Evolutionary conservation across 1,139 yeast species (phyloP), one percentile per base, ranked within the genome.

Genomic region (Waltiozyma sp.): DNA sequence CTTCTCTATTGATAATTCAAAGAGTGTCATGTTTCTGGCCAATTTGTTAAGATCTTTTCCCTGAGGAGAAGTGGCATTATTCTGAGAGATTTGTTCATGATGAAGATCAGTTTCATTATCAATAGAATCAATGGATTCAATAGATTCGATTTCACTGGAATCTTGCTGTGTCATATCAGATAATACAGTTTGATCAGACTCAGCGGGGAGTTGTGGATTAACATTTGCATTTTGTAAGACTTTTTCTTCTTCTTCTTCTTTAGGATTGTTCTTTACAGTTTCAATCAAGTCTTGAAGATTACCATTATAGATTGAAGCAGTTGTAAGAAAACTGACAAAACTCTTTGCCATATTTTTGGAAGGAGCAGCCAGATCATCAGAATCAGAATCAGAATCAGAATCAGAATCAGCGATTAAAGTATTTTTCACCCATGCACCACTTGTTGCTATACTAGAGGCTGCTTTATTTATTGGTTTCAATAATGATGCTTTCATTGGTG

Each of bases 271-370:
- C 7, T 21, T 8, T 8, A 41, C 45, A 19, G 49, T 51, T 8
- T 52, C 49, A 13, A 54, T 43, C 23, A 50, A 46, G 16, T 62
- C 58, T 4, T 55, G 53, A 19, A 56, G 47, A 37, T 53, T 56
- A 4, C 78, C 80, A 2, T 73, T 72, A 53, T 69, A 73, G 43
- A 73, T 66, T 47, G 75, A 69, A 0, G 80, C 75, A 0, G 77
- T 66, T 1, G 80, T 71, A 39, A 75, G 56, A 41, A 75, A 52
- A 1, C 72, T 70, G 1, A 73, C 75, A 50, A 75, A 66, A 38
- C 73, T 69, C 48, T 64, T 65, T 14, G 73, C 70, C 59, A 69
- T 61, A 34, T 63, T 63, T 11, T 19, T 35, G 10, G 64, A 59
- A 0, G 69, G 64, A 31, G 50, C 52, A 1, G 66, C 69, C 34